Evolutionary conservation across 2,329 filamentous ascomycete species (phyloP).

Genomic region (Ceratocystis lukuohia): DNA sequence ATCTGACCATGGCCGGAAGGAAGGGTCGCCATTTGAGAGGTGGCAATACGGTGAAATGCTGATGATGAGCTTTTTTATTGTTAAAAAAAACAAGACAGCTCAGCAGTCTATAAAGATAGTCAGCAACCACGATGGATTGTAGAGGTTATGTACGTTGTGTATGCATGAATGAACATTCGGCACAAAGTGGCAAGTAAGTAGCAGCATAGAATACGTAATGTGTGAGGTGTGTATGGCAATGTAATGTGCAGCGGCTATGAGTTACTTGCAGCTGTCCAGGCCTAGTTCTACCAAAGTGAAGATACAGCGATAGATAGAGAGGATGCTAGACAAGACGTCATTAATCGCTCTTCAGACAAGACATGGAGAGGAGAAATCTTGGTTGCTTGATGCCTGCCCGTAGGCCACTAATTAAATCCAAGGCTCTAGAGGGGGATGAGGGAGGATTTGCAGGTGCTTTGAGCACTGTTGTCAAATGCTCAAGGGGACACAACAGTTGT

Average conservation of each 20-base stretch:
- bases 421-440: neutral
- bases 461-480: neutral
- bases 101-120: neutral
- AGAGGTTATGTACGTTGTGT: neutral
- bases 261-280: neutral
- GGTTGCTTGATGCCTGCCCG: neutral
- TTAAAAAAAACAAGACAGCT: neutral
- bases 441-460: neutral
- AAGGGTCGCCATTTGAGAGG: slow-evolving; percentile 3
- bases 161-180: neutral
- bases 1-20: neutral
- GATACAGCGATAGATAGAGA: neutral
- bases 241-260: neutral
- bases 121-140: neutral
- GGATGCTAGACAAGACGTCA: neutral
- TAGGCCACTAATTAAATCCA: neutral
- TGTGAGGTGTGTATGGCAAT: no score
- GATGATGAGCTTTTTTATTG: slow-evolving; percentile 32
- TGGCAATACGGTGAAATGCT: slow-evolving; percentile 22
- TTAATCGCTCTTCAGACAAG: neutral
- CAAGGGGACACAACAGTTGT: neutral
- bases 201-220: no score
- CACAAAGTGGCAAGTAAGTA: neutral
- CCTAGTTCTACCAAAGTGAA: neutral
- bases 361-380: neutral